Conservation (phyloP, 78 protist genomes). For the Chrysochromulina tobinii region DNA sequence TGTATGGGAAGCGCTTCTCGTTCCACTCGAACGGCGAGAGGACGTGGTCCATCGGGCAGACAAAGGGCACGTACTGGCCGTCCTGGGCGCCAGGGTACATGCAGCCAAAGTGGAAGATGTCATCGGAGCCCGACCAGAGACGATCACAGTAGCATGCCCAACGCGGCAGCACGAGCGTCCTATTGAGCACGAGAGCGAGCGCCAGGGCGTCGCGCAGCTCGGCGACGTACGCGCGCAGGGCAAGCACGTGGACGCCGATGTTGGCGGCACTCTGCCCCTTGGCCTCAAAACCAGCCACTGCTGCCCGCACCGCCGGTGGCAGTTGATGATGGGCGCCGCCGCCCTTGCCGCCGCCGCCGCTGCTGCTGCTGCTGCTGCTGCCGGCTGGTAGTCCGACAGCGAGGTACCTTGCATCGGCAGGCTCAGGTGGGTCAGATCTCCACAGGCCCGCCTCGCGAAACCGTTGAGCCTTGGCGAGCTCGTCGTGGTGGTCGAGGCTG, state of each 20-base stretch:
- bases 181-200: background rate
- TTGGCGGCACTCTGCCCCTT: no score
- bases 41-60: background rate
- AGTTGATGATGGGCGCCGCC: no score
- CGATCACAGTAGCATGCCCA: background rate
- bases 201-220: background rate
- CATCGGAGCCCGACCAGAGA: background rate
- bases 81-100: background rate
- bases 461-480: background rate
- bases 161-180: background rate
- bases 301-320: no score
- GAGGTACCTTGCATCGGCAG: background rate
- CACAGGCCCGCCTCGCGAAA: conserved; percentile 12
- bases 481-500: background rate
- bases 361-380: no score
- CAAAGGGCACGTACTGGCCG: background rate
- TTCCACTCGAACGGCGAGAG: background rate
- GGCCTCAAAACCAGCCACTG: no score
- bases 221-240: background rate
- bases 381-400: background rate
- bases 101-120: background rate
- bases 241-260: no score
- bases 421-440: background rate
- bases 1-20: background rate
- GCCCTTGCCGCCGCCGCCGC: background rate